Percentiles rank a stretch among this genome's conserved stretches.
These are phyloP conservation scores for Malus hybrid DNA, from an alignment of 331 rosid species.

Conservation along the genomic window DNA sequence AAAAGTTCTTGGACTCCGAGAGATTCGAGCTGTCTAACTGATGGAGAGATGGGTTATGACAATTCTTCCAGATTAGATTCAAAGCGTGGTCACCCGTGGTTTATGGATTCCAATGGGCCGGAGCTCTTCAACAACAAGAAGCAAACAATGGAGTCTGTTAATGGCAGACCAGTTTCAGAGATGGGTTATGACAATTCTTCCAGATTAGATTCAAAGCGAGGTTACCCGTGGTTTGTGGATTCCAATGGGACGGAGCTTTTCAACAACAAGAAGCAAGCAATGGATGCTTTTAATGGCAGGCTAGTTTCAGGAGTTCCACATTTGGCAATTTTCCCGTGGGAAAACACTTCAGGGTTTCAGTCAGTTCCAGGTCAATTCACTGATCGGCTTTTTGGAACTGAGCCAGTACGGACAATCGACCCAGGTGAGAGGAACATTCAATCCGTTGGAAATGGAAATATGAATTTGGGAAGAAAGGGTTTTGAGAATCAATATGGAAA, in stretches of 20 bases:
- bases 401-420: conserved; percentile 41
- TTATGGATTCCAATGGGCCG: conserved; percentile 59
- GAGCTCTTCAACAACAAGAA: conserved; percentile 63
- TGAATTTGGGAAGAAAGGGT: conserved; percentile 51
- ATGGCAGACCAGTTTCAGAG: conserved; percentile 37
- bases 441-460: conserved; percentile 54
- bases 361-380: conserved; percentile 61
- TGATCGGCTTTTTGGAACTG: conserved; percentile 75
- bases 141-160: conserved; percentile 67
- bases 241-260: conserved; percentile 50
- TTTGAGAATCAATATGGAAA: conserved; percentile 56
- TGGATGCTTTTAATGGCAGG: conserved; percentile 55
- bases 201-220: conserved; percentile 69
- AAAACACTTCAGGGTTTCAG: conserved; percentile 65
- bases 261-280: conserved; percentile 75
- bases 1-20: conserved; percentile 73
- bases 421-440: conserved; percentile 61
- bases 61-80: conserved; percentile 67
- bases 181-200: conserved; percentile 67
- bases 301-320: conserved; percentile 58
- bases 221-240: conserved; percentile 82
- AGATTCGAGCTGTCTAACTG: conserved; percentile 70
- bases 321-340: conserved; percentile 57
- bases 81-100: conserved; percentile 83
- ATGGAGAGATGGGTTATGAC: conserved; percentile 76